A percentile compares a stretch with the other conserved stretches of the same genome.
phyloP scores from a whole-genome alignment of 371 early-diverging fungal species.

The Umbelopsis sp. region DNA sequence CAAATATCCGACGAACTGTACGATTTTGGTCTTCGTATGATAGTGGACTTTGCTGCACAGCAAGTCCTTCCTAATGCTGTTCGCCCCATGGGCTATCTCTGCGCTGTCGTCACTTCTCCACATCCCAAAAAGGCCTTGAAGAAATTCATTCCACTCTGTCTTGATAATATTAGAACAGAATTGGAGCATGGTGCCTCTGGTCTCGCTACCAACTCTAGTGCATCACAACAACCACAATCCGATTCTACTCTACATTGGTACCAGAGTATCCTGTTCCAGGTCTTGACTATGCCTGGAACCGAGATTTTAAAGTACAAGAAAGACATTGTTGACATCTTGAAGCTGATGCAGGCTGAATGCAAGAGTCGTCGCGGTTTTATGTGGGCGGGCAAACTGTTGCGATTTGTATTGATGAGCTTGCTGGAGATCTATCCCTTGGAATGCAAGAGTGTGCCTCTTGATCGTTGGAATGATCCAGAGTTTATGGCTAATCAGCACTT shows the following conservation, averaged over 20 bases:
- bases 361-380: slow-evolving; percentile 71
- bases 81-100: slow-evolving; percentile 64
- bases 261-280: slow-evolving; percentile 66
- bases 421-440: slow-evolving; percentile 60
- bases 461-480: slow-evolving; percentile 61
- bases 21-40: slow-evolving; percentile 59
- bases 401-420: slow-evolving; percentile 49
- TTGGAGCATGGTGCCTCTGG: slow-evolving; percentile 74
- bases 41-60: slow-evolving; percentile 62
- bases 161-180: slow-evolving; percentile 63
- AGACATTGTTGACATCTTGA: slow-evolving; percentile 53
- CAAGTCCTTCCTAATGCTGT: slow-evolving; percentile 74
- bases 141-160: slow-evolving; percentile 64
- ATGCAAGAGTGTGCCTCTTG: slow-evolving; percentile 43
- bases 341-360: slow-evolving; percentile 60
- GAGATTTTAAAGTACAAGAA: slow-evolving; percentile 57
- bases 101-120: slow-evolving; percentile 45
- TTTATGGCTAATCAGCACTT: slow-evolving; percentile 65
- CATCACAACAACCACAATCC: slow-evolving; percentile 61
- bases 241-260: slow-evolving; percentile 82
- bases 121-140: slow-evolving; percentile 59
- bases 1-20: slow-evolving; percentile 72
- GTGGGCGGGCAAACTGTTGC: slow-evolving; percentile 68
- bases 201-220: slow-evolving; percentile 50
- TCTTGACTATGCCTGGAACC: slow-evolving; percentile 53